Percentiles rank a stretch among this genome's conserved stretches.
Conservation (phyloP, 2,329 filamentous ascomycete species). For the Paramyrothecium sp. region DNA sequence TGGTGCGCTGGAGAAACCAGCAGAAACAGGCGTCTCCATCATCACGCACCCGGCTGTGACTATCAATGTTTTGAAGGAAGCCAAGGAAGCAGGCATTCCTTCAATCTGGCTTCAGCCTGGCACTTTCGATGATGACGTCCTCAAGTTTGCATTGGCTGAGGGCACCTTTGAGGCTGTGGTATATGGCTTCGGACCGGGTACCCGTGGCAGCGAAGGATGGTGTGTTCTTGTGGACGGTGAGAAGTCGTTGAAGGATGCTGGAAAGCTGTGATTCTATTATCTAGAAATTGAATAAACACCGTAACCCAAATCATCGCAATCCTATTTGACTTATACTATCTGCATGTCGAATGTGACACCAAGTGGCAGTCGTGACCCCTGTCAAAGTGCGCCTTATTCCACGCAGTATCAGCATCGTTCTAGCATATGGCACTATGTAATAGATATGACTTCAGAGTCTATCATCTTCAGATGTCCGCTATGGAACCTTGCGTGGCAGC, state of each 20-base stretch:
- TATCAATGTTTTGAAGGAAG: constrained; percentile 71
- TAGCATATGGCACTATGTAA: no score
- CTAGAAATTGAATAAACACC: neutral
- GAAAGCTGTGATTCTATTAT: constrained; percentile 40
- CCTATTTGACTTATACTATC: no score
- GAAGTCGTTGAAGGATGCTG: constrained; percentile 53
- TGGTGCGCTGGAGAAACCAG: constrained; percentile 61
- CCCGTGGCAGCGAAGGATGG: constrained; percentile 72
- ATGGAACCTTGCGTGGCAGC: no score
- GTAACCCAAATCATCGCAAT: no score
- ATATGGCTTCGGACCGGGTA: constrained; percentile 52
- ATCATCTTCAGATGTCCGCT: no score
- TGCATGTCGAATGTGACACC: no score
- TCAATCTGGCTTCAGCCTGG: constrained; percentile 91
- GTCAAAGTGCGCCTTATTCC: no score
- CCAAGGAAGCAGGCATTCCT: constrained; percentile 68
- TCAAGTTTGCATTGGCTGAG: constrained; percentile 64
- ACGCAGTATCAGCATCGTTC: no score
- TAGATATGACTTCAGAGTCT: no score
- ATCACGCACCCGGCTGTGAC: constrained; percentile 85
- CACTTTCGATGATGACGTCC: constrained; percentile 74
- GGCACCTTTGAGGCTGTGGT: constrained; percentile 68
- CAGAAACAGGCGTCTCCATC: constrained; percentile 74
- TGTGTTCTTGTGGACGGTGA: constrained; percentile 87
- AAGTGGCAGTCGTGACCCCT: no score